phyloP scores from a whole-genome alignment of 2,329 filamentous ascomycete species.

The Neonectria punicea region DNA sequence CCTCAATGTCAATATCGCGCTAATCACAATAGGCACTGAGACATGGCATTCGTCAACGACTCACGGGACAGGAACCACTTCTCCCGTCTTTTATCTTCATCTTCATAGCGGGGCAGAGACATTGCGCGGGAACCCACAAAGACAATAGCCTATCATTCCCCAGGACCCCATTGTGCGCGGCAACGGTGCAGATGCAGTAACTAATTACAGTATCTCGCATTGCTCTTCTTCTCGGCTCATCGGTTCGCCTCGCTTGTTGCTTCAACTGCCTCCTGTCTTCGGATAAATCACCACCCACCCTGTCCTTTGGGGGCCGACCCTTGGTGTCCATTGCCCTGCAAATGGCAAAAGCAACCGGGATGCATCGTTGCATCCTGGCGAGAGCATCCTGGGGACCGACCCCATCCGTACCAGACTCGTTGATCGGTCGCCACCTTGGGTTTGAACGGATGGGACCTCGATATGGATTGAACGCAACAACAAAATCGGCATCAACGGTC shows the following conservation, averaged over 20 bases:
- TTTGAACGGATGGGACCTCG: constrained; percentile 4
- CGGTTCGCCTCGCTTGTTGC: constrained; percentile 16
- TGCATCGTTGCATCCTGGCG: constrained; percentile 14
- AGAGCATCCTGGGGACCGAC: constrained; percentile 8
- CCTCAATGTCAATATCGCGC: too few species aligned
- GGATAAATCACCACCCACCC: constrained; percentile 4
- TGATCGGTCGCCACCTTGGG: constrained; percentile 18
- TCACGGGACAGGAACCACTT: not conserved
- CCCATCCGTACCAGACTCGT: constrained; percentile 10
- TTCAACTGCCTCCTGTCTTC: not conserved
- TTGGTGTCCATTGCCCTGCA: constrained; percentile 4
- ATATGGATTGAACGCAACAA: constrained; percentile 2
- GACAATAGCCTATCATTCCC: constrained; percentile 10
- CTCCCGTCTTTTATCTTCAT: not conserved
- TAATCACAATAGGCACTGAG: not conserved
- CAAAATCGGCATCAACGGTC: constrained; percentile 1
- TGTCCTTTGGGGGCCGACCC: not conserved
- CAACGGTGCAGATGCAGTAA: not conserved
- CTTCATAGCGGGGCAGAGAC: not conserved
- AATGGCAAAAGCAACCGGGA: constrained; percentile 16
- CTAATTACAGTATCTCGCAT: not conserved
- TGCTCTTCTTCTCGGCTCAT: constrained; percentile 5
- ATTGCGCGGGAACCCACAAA: not conserved
- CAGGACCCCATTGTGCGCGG: not conserved
- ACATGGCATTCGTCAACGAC: not conserved